Conservation (phyloP, 805 yeast genomes). For the Kurtzmaniella fragi region DNA sequence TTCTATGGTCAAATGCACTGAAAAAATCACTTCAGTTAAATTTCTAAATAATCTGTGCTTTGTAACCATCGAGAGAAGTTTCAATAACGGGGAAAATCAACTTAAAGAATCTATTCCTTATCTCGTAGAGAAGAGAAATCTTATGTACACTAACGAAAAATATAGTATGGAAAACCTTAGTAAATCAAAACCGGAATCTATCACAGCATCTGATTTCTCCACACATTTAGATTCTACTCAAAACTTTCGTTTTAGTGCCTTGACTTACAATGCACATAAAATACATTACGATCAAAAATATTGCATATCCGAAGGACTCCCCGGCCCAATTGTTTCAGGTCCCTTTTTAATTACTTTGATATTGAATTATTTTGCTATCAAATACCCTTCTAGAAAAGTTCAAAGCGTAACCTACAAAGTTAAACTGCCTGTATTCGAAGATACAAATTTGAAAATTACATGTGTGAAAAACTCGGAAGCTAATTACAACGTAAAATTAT, state of each 20-base stretch:
- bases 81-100: constrained; percentile 16
- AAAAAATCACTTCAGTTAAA: constrained; percentile 42
- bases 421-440: constrained; percentile 1
- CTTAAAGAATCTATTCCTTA: constrained; percentile 15
- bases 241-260: constrained; percentile 57
- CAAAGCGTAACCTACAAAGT: not conserved
- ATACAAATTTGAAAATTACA: not conserved
- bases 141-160: constrained; percentile 54
- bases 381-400: not conserved
- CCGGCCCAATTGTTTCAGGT: constrained; percentile 68
- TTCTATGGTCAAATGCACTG: constrained; percentile 41
- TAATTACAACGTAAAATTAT: not conserved
- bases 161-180: constrained; percentile 5
- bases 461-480: not conserved
- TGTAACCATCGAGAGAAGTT: constrained; percentile 52
- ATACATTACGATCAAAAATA: constrained; percentile 70
- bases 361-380: constrained; percentile 43
- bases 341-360: constrained; percentile 66
- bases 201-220: not conserved
- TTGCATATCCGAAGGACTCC: constrained; percentile 55
- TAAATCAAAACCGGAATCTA: not conserved
- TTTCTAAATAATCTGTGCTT: constrained; percentile 32
- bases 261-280: constrained; percentile 78
- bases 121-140: constrained; percentile 48
- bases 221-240: not conserved